Base-by-base conservation (phyloP, 495 filamentous ascomycete species). In the Cudoniella acicularis region DNA sequence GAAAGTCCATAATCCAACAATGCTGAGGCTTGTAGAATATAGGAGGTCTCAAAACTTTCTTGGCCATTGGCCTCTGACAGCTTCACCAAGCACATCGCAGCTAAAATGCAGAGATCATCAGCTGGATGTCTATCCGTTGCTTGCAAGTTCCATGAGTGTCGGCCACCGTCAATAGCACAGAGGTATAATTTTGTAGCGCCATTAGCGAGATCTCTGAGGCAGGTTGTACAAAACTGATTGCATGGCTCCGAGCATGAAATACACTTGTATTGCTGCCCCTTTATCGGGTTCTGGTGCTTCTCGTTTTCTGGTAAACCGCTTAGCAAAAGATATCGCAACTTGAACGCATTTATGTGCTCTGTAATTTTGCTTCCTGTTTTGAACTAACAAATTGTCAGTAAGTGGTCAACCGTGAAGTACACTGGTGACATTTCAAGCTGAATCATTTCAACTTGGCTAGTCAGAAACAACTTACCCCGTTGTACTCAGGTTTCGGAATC, bases 61-160 rank as follows among this genome's bases (percentile, higher is more conserved):
- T 47, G 20, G 18, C 21, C 24, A n/a, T 59, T 18, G n/a, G 63
- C 45, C 2, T 72, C 58, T 0, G 77, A 64, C n/a, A 81, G 65
- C 57, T 77, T 81, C 1, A 81, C 60, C 4, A 81, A 68, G 10
- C 76, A 74, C 27, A 69, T 70, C 2, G 72, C 70, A 24, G 78
- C 75, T 25, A 78, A 60, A 21, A 80, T 63, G 3, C 72, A 63
- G 21, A 79, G 63, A 50, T 78, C 77, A 9, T 75, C 59, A 8
- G 78, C 69, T 0, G 77, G 79, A 54, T 81, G 64, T 49, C 42
- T 25, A 43, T 69, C 67, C 2, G 67, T 69, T 23, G 48, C 40
- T 11, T 65, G 52, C 6, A 69, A 54, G 16, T 43, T 53, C 22
- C 59, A 60, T 16, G 55, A 54, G 25, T 61, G 55, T 20, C 36